A percentile compares a stretch with the other conserved stretches of the same genome.
Evolutionary conservation across 352 stramenopile species (phyloP).

Genomic region (Globisporangium solare): DNA sequence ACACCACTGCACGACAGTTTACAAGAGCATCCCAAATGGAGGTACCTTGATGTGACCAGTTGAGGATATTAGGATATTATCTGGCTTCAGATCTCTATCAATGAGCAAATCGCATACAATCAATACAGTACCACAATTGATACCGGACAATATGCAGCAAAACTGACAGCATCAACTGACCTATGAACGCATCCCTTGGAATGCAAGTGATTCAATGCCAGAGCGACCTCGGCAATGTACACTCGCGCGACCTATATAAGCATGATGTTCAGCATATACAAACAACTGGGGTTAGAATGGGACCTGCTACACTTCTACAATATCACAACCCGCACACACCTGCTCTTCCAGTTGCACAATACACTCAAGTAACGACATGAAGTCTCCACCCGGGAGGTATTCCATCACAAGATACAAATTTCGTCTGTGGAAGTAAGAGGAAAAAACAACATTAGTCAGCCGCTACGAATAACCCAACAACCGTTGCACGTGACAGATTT

Average conservation of each 20-base stretch:
- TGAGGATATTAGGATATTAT: conserved; percentile 89
- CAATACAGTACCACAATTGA: too few relatives aligned
- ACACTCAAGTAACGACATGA: conserved; percentile 87
- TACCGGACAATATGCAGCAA: conserved; percentile 1
- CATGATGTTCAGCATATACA: not conserved
- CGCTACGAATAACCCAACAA: too few relatives aligned
- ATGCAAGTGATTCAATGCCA: conserved; percentile 85
- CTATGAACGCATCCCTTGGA: conserved; percentile 80
- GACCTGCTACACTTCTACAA: too few relatives aligned
- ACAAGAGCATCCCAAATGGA: not conserved
- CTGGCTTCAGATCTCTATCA: conserved; percentile 82
- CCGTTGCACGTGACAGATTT: too few relatives aligned
- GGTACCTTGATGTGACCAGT: conserved; percentile 82
- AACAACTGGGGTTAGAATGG: conserved; percentile 1
- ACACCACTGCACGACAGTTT: too few relatives aligned
- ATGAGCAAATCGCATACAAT: conserved; percentile 7
- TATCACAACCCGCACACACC: conserved; percentile 19
- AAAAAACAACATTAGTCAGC: not conserved
- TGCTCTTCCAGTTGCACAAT: conserved; percentile 87
- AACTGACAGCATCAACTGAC: conserved; percentile 20
- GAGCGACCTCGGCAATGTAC: conserved; percentile 86
- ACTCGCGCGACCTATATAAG: conserved; percentile 66
- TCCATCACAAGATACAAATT: conserved; percentile 91
- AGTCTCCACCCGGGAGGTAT: conserved; percentile 86
- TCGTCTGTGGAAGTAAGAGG: conserved; percentile 22